Evolutionary conservation across 176 grass and related monocot genomes (phyloP).

Genomic region (Phragmites australis): DNA sequence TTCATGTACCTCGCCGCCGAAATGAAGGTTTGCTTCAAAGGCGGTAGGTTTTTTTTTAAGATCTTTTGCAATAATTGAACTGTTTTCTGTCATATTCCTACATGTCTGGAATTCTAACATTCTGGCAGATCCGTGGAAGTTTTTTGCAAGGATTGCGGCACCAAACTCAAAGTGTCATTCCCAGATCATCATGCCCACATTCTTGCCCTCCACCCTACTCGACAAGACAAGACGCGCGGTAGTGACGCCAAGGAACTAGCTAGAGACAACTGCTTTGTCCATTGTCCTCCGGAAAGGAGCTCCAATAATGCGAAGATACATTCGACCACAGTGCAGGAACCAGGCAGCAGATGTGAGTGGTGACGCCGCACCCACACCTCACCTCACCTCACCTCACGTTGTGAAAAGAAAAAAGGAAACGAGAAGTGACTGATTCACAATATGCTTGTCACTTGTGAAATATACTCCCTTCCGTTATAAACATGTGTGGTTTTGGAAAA

Average conservation of each 20-base stretch:
- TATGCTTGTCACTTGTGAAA: not conserved
- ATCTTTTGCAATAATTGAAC: too few species aligned
- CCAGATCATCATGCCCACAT: not conserved
- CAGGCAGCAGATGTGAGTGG: not conserved
- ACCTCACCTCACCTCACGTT: not conserved
- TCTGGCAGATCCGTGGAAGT: not conserved
- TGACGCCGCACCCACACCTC: constrained; percentile 6
- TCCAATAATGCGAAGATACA: constrained; percentile 13
- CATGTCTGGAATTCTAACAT: too few species aligned
- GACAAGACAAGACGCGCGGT: not conserved
- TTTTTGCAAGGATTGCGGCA: not conserved
- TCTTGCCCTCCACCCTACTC: not conserved
- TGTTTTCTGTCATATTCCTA: too few species aligned
- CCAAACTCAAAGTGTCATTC: too few species aligned
- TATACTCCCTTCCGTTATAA: too few species aligned
- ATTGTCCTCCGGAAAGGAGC: not conserved
- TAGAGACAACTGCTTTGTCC: not conserved
- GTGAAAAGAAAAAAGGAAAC: not conserved
- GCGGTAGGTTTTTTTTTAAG: too few species aligned
- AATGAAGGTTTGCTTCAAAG: too few species aligned
- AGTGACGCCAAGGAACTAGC: not conserved
- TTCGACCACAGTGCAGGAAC: not conserved
- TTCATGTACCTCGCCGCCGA: too few species aligned
- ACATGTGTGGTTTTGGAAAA: too few species aligned
- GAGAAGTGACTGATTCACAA: constrained; percentile 14